Evolutionary conservation across 2,329 filamentous ascomycete species (phyloP).

Genomic region (Colletotrichum kahawae): DNA sequence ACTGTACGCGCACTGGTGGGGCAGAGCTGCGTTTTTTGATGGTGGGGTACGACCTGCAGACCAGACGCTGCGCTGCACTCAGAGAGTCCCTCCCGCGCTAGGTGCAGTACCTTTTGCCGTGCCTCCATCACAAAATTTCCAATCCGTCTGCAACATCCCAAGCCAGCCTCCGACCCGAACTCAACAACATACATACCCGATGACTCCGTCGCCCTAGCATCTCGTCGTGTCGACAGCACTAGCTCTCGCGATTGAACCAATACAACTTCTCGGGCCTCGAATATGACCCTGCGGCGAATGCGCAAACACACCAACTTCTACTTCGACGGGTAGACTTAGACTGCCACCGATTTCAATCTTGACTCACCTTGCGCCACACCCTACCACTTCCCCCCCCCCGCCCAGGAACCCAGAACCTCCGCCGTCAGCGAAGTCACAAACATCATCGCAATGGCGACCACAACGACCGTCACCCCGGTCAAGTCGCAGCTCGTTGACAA

Average conservation of each 20-base stretch:
- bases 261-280: neutral
- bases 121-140: conserved; percentile 17
- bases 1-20: neutral
- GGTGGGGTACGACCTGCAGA: conserved; percentile 23
- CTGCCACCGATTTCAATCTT: neutral
- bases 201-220: neutral
- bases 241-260: neutral
- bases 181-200: neutral
- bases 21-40: conserved; percentile 14
- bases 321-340: conserved; percentile 6
- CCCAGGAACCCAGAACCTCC: neutral
- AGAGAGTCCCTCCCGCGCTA: conserved; percentile 1
- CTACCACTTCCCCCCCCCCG: neutral
- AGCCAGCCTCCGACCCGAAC: neutral
- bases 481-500: conserved; percentile 93
- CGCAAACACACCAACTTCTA: conserved; percentile 8
- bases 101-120: neutral
- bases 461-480: conserved; percentile 41
- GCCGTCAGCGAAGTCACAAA: neutral
- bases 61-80: neutral
- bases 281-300: conserved; percentile 20
- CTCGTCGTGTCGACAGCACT: neutral
- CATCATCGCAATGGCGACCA: conserved; percentile 21
- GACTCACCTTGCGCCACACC: neutral
- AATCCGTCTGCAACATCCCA: neutral